Conservation (phyloP, 306 rosid genomes). For the Dalbergia cultrata region DNA sequence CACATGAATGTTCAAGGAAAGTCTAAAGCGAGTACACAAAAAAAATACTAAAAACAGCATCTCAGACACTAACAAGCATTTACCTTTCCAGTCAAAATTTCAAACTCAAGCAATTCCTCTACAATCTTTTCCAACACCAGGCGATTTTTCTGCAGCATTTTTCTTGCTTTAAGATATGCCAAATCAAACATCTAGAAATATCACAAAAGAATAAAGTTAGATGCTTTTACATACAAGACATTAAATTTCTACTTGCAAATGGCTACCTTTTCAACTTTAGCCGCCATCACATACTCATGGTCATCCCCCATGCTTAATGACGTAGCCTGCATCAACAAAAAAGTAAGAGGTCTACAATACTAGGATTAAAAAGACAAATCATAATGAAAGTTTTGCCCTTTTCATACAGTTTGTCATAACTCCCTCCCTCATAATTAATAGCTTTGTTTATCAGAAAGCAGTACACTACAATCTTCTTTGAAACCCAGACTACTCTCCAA, state of each 20-base stretch:
- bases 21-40: constrained; percentile 28
- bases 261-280: constrained; percentile 86
- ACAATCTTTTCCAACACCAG: constrained; percentile 85
- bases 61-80: constrained; percentile 28
- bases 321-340: constrained; percentile 62
- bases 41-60: constrained; percentile 36
- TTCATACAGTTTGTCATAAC: constrained; percentile 27
- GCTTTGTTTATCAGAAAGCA: constrained; percentile 22
- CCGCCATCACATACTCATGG: constrained; percentile 85
- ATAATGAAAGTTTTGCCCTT: constrained; percentile 13
- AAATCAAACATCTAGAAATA: constrained; percentile 77
- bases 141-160: constrained; percentile 78
- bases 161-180: constrained; percentile 88
- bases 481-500: neutral
- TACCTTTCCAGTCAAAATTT: constrained; percentile 93
- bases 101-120: constrained; percentile 85
- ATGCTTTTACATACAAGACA: constrained; percentile 18
- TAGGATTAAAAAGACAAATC: constrained; percentile 24
- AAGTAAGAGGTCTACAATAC: constrained; percentile 37
- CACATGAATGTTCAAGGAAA: constrained; percentile 12
- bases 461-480: constrained; percentile 1
- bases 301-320: constrained; percentile 91
- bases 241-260: neutral
- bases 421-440: constrained; percentile 10
- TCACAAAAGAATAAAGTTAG: constrained; percentile 36